A percentile compares a stretch with the other conserved stretches of the same genome.
Conservation (phyloP, 176 grass and related monocot genomes). For the Carex pumila region DNA sequence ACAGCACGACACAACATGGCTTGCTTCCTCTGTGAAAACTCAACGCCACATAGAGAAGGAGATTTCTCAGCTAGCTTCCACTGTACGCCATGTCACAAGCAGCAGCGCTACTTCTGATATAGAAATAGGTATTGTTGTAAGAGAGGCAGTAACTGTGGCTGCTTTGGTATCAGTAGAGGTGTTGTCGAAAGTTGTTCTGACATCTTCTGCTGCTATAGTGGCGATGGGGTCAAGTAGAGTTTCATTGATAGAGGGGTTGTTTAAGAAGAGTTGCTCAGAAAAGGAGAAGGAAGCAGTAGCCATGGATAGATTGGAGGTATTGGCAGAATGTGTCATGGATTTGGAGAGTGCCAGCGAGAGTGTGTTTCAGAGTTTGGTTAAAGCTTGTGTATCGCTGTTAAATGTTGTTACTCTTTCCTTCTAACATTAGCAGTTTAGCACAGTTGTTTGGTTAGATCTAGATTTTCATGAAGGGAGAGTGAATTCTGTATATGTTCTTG, state of each 20-base stretch:
- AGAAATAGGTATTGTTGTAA: constrained; percentile 28
- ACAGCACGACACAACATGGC: constrained; percentile 9
- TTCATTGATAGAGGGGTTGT: constrained; percentile 7
- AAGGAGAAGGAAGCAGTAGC: constrained; percentile 17
- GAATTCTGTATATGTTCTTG: neutral
- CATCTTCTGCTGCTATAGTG: constrained; percentile 14
- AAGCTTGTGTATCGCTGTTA: constrained; percentile 52
- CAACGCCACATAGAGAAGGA: constrained; percentile 27
- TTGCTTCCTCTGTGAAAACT: constrained; percentile 13
- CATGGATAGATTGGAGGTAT: constrained; percentile 29
- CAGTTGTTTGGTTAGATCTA: neutral
- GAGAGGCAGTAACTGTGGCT: constrained; percentile 26
- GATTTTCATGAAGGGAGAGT: neutral
- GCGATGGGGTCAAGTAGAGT: neutral
- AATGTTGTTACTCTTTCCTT: constrained; percentile 52
- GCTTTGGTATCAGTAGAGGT: constrained; percentile 26
- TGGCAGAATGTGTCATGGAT: constrained; percentile 51
- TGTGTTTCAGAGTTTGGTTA: constrained; percentile 53
- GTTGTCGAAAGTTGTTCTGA: constrained; percentile 11
- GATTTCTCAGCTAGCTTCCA: constrained; percentile 17
- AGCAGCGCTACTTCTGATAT: neutral
- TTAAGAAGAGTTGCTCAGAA: constrained; percentile 18
- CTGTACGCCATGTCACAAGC: constrained; percentile 21
- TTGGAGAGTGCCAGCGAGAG: constrained; percentile 56
- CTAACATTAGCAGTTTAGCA: neutral